Conservation (phyloP, 2,329 filamentous ascomycete species). For the Aureobasidium sp. region DNA sequence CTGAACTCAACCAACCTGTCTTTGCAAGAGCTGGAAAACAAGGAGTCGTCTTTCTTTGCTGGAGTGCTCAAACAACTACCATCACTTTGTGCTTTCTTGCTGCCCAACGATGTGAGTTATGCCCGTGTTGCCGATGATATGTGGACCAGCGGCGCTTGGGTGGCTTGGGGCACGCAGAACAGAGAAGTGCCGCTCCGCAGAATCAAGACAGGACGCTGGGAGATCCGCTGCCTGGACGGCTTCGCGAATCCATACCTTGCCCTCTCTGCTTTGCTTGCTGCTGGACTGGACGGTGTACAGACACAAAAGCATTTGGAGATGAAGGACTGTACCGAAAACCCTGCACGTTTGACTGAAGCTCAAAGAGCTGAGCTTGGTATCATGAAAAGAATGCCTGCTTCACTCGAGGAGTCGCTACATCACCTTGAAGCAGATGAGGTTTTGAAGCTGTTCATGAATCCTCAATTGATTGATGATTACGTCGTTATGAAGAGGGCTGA, state of each 20-base stretch:
- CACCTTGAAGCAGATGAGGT: constrained; percentile 44
- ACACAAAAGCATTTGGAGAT: constrained; percentile 39
- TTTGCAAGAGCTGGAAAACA: constrained; percentile 24
- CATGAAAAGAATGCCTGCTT: constrained; percentile 46
- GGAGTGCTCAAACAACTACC: constrained; percentile 61
- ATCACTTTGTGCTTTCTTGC: constrained; percentile 61
- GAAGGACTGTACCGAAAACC: constrained; percentile 49
- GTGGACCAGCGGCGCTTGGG: constrained; percentile 74
- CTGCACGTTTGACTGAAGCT: constrained; percentile 42
- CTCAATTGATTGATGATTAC: constrained; percentile 51
- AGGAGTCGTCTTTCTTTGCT: constrained; percentile 60
- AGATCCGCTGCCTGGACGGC: constrained; percentile 71
- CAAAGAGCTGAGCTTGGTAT: constrained; percentile 50
- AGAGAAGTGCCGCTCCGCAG: constrained; percentile 67
- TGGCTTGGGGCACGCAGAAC: constrained; percentile 77
- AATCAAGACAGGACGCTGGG: constrained; percentile 63
- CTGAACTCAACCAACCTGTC: constrained; percentile 40
- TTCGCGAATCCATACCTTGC: constrained; percentile 72
- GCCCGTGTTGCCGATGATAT: constrained; percentile 59
- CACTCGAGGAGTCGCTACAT: constrained; percentile 49
- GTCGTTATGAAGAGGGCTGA: constrained; percentile 54
- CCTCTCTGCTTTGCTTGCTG: constrained; percentile 53
- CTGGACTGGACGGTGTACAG: constrained; percentile 52
- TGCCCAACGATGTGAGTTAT: constrained; percentile 62
- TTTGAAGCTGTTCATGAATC: constrained; percentile 43